A percentile compares a stretch with the other conserved stretches of the same genome.
These are phyloP conservation scores for Penicillium soppii DNA, from an alignment of 495 filamentous ascomycete genomes.

Conservation along the genomic window DNA sequence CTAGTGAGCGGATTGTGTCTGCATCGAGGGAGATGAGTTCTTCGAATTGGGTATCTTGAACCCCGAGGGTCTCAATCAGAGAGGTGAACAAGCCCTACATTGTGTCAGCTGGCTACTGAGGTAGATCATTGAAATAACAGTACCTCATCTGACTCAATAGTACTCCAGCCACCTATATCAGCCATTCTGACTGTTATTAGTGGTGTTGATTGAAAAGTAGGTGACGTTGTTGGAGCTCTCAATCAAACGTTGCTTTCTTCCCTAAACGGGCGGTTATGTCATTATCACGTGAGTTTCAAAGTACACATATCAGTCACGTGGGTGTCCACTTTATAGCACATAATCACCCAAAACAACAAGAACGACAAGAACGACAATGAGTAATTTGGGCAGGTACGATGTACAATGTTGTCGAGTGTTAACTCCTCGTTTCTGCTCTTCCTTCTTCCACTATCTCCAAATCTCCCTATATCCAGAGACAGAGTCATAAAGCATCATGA, in stretches of 20 bases:
- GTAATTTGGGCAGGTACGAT: too few relatives aligned
- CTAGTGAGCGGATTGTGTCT: slow-evolving; percentile 69
- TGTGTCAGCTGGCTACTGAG: slow-evolving; percentile 10
- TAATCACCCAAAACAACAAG: too few relatives aligned
- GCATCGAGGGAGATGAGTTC: slow-evolving; percentile 90
- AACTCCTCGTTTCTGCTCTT: too few relatives aligned
- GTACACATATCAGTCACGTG: neutral
- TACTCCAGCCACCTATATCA: slow-evolving; percentile 62
- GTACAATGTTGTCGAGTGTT: too few relatives aligned
- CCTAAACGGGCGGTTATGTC: slow-evolving; percentile 11
- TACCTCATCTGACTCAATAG: slow-evolving; percentile 94
- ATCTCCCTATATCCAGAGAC: too few relatives aligned
- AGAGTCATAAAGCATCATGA: too few relatives aligned
- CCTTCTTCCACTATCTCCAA: too few relatives aligned
- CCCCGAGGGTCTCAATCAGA: slow-evolving; percentile 85
- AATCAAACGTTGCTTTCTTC: slow-evolving; percentile 2
- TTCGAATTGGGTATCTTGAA: slow-evolving; percentile 93
- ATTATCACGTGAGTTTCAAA: slow-evolving; percentile 2
- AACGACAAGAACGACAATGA: too few relatives aligned
- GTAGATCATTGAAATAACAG: slow-evolving; percentile 13
- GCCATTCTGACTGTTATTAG: slow-evolving; percentile 28
- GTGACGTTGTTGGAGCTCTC: neutral
- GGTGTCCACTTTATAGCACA: neutral
- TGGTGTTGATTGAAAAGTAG: neutral
- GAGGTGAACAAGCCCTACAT: slow-evolving; percentile 93